Base-by-base conservation (phyloP, 2,329 filamentous ascomycete genomes). In the Ophiostoma angusticollis region DNA sequence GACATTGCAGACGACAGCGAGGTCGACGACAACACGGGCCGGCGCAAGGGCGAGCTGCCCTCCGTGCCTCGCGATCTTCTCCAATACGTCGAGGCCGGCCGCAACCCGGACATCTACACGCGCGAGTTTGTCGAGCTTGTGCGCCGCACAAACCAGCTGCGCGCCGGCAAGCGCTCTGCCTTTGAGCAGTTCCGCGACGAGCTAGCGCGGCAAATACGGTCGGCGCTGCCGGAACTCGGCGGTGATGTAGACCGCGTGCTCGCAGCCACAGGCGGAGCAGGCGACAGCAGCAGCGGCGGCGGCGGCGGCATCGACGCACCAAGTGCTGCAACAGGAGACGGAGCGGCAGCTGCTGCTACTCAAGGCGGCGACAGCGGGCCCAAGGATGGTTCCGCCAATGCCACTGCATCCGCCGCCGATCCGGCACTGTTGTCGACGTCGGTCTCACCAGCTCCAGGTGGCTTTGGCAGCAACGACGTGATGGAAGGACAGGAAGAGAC, bases 41-140 rank as follows among this genome's bases (percentile, higher is more conserved):
- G 19, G 31, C 33, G 33, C 22, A 21, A 21, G 31, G 31, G 33
- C 22, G 18, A 21, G 17, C 64, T 76, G 29, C 71, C 72, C 5
- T 58, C 55, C 23, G 65, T 79, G 17, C 76, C 76, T 3, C 69
- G 68, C 37, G 75, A 80, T 51, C 67, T 81, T 11, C 65, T 80
- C 44, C 64, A 74, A 52, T 82, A 82, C 59, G 77, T 82, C 50
- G 77, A 82, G 56, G 72, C 74, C 53, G 77, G 78, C 31, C 74
- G 78, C 36, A 82, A 82, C 61, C 78, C 78, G 3, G 78, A 82
- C 58, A 81, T 82, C 49, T 82, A 82, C 64, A 82, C 78, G 39
- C 67, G 78, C 51, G 78, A 82, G 61, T 81, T 82, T 51, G 76
- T 81, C 51, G 78, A 82, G 68, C 64, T 78, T 37, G 75, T 78